Percentiles rank a stretch among this genome's conserved stretches.
Conservation (phyloP, 139 green algal species). For the Chlamydomonas incerta region DNA sequence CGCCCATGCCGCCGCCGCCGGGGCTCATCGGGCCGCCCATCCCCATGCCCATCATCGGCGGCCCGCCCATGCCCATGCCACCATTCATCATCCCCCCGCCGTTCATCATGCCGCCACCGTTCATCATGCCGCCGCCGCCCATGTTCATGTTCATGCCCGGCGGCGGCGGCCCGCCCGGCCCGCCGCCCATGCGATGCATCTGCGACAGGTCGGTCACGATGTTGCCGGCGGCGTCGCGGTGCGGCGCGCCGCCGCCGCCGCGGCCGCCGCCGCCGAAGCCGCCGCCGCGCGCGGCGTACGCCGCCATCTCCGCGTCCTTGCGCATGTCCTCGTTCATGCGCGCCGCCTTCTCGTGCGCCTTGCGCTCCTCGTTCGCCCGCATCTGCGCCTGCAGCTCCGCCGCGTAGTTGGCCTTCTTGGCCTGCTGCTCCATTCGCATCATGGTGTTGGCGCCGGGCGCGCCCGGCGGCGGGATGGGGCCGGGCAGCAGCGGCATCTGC, state of each 20-base stretch:
- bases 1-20: neutral
- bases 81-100: neutral
- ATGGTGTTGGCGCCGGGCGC: constrained; percentile 5
- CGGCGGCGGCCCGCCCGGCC: neutral
- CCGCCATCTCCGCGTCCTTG: constrained; percentile 24
- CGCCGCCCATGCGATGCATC: neutral
- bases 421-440: constrained; percentile 23
- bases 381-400: constrained; percentile 54
- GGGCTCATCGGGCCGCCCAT: neutral
- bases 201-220: neutral
- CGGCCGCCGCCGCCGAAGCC: neutral
- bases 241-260: constrained; percentile 7
- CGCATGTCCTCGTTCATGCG: constrained; percentile 39
- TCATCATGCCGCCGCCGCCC: neutral
- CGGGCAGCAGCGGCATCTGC: constrained; percentile 14
- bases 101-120: neutral
- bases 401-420: constrained; percentile 45
- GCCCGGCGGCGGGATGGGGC: neutral
- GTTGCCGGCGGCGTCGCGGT: neutral
- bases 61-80: neutral
- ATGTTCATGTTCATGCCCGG: constrained; percentile 13
- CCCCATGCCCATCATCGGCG: neutral
- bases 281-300: neutral
- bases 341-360: constrained; percentile 34
- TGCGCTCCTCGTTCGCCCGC: constrained; percentile 40